phyloP scores from a whole-genome alignment of 2,329 filamentous ascomycete genomes.

The Ophiocordyceps camponoti-saundersi region DNA sequence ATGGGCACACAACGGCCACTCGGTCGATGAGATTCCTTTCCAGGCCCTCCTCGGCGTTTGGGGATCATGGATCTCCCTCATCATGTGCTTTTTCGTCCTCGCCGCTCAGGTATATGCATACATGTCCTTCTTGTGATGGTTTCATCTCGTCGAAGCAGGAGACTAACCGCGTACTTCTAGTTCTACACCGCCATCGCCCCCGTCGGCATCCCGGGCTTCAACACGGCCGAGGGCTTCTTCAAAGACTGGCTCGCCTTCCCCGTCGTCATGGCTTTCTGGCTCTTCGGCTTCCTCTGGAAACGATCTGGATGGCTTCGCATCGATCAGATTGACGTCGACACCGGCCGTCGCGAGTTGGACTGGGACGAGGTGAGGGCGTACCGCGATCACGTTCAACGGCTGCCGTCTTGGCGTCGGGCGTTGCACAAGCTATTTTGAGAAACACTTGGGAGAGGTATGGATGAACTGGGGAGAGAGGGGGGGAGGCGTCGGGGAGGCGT shows the following conservation, averaged over 20 bases:
- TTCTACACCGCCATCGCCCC: conserved; percentile 31
- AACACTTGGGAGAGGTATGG: too few relatives aligned
- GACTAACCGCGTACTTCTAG: conserved; percentile 7
- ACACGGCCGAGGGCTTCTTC: conserved; percentile 33
- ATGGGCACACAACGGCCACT: conserved; percentile 39
- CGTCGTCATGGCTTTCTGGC: conserved; percentile 36
- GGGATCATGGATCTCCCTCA: conserved; percentile 45
- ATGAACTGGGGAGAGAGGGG: too few relatives aligned
- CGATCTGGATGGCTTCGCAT: conserved; percentile 38
- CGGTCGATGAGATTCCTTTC: conserved; percentile 49
- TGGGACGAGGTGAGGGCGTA: conserved; percentile 6
- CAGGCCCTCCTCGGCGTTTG: conserved; percentile 38
- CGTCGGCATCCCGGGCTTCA: conserved; percentile 10
- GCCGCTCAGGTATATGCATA: conserved; percentile 30
- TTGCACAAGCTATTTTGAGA: conserved; percentile 4
- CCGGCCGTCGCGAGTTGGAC: conserved; percentile 39
- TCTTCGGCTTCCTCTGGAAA: conserved; percentile 47
- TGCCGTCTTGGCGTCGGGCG: conserved; percentile 4
- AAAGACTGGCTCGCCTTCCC: conserved; percentile 33
- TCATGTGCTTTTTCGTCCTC: conserved; percentile 34
- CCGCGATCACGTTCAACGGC: conserved; percentile 3
- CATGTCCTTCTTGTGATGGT: too few relatives aligned
- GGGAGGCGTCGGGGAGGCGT: too few relatives aligned
- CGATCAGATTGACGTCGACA: conserved; percentile 49
- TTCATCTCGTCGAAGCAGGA: too few relatives aligned